These are phyloP conservation scores for Paramarasmius palmivorus DNA, from an alignment of 1,284 basidiomycete species.

Conservation along the genomic window DNA sequence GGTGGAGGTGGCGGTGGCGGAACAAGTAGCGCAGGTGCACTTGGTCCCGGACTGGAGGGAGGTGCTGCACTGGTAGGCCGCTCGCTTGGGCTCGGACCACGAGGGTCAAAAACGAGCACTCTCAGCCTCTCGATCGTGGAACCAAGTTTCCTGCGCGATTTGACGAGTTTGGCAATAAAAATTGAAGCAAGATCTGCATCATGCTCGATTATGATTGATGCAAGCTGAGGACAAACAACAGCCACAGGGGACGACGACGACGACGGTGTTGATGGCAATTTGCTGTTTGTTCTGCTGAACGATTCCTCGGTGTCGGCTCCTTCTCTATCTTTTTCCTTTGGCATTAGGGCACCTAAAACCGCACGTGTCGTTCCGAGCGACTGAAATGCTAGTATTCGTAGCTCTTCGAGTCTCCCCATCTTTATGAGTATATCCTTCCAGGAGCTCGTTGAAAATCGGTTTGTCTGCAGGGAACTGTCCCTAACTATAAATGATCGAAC, in stretches of 20 bases:
- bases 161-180: constrained; percentile 7
- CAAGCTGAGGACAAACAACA: constrained; percentile 6
- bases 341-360: constrained; percentile 12
- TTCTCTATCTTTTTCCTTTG: neutral
- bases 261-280: neutral
- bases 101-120: constrained; percentile 10
- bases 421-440: constrained; percentile 9
- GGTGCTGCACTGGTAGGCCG: neutral
- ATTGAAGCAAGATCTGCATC: constrained; percentile 11
- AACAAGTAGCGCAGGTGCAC: neutral
- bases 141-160: constrained; percentile 3
- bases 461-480: constrained; percentile 10
- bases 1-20: neutral
- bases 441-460: constrained; percentile 1
- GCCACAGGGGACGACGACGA: neutral
- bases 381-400: constrained; percentile 11
- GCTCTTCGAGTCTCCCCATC: constrained; percentile 5
- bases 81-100: neutral
- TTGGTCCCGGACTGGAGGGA: neutral
- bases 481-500: constrained; percentile 9
- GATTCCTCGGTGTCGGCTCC: neutral
- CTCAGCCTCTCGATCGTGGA: neutral
- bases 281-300: neutral
- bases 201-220: constrained; percentile 9
- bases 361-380: constrained; percentile 11